Percentiles rank a stretch among this genome's conserved stretches.
phyloP scores from a whole-genome alignment of 2,329 filamentous ascomycete genomes.

The Blastomyces emzantsi region DNA sequence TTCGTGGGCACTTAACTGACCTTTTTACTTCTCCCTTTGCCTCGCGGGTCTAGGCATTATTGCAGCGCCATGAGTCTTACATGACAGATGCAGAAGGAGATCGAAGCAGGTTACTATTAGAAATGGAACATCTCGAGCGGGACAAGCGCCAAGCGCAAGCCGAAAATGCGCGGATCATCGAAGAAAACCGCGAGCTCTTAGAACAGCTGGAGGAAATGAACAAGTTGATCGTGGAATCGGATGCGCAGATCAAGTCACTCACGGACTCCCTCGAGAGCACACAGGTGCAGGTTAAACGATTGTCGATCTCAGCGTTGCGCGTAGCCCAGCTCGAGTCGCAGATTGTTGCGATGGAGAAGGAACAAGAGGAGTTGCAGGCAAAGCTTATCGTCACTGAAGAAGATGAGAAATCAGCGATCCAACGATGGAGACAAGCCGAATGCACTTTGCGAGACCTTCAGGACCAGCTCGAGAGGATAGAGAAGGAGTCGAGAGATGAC shows the following conservation, averaged over 20 bases:
- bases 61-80: constrained; percentile 87
- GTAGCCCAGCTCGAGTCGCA: constrained; percentile 75
- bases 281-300: constrained; percentile 63
- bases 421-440: constrained; percentile 80
- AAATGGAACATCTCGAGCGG: constrained; percentile 65
- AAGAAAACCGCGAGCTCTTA: constrained; percentile 72
- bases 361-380: constrained; percentile 64
- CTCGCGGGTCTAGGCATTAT: constrained; percentile 57
- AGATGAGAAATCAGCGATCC: constrained; percentile 67
- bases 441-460: constrained; percentile 67
- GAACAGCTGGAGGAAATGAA: constrained; percentile 82
- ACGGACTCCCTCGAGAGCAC: constrained; percentile 68
- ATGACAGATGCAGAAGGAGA: constrained; percentile 88
- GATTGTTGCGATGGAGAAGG: constrained; percentile 66
- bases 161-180: constrained; percentile 66
- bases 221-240: constrained; percentile 66
- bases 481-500: constrained; percentile 72
- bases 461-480: constrained; percentile 80
- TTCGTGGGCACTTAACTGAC: not conserved
- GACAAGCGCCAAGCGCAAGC: constrained; percentile 66
- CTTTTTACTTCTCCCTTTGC: constrained; percentile 21
- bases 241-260: constrained; percentile 66
- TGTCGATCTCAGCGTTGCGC: constrained; percentile 64
- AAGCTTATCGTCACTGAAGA: constrained; percentile 59
- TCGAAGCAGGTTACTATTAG: constrained; percentile 59